Percentiles rank a stretch among this genome's conserved stretches.
Conservation (phyloP, 306 rosid genomes). For the Adenanthera pavonina region DNA sequence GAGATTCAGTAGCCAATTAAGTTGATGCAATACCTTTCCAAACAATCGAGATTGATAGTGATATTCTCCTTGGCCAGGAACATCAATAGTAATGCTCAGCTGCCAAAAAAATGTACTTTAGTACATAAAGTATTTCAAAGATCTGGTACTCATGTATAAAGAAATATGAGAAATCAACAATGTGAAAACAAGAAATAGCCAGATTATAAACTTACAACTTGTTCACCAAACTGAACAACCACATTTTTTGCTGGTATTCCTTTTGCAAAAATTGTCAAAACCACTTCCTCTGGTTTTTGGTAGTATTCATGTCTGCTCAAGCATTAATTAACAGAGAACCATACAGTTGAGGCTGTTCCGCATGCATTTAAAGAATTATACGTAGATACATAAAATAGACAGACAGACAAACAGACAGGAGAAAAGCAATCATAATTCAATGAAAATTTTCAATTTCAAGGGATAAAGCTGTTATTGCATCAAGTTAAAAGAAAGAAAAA, state of each 20-base stretch:
- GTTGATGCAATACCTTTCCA: constrained; percentile 68
- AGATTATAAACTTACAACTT: constrained; percentile 65
- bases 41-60: constrained; percentile 81
- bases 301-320: constrained; percentile 83
- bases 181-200: not conserved
- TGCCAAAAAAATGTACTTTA: constrained; percentile 47
- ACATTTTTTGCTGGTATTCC: constrained; percentile 75
- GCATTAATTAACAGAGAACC: constrained; percentile 36
- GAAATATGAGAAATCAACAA: constrained; percentile 18
- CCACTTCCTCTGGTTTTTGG: constrained; percentile 93
- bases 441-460: constrained; percentile 14
- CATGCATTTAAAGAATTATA: not conserved
- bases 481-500: not conserved
- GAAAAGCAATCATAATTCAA: constrained; percentile 15
- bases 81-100: constrained; percentile 75
- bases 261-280: constrained; percentile 86
- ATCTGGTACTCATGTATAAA: not conserved
- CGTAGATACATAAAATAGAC: not conserved
- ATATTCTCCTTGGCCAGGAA: constrained; percentile 74
- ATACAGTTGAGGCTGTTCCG: constrained; percentile 21
- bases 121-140: constrained; percentile 11
- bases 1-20: not conserved
- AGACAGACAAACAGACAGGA: not conserved
- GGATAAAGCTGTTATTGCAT: not conserved
- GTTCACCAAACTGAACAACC: constrained; percentile 81